These are phyloP conservation scores for Buxus sempervirens DNA, from an alignment of 164 flowering plant species.

Conservation along the genomic window DNA sequence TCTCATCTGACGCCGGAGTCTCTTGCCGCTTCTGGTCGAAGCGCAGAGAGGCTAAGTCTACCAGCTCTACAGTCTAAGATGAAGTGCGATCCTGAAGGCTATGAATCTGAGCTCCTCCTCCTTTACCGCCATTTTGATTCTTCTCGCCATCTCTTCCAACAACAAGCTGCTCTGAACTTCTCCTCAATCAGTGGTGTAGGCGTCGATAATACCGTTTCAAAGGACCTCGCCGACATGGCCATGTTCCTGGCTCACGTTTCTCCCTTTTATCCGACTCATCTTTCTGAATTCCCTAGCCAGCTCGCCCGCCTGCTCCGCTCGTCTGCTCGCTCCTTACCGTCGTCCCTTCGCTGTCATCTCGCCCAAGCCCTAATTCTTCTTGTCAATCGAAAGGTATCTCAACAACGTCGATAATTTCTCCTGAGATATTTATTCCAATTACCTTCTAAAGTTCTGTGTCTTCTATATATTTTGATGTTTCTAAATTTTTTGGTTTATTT, in stretches of 20 bases:
- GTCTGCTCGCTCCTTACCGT: slow-evolving; percentile 51
- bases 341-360: slow-evolving; percentile 50
- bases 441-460: background rate
- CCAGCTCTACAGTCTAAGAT: slow-evolving; percentile 74
- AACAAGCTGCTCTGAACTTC: slow-evolving; percentile 59
- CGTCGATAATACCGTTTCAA: slow-evolving; percentile 51
- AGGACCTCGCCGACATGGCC: slow-evolving; percentile 71
- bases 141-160: slow-evolving; percentile 60
- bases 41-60: slow-evolving; percentile 68
- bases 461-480: background rate
- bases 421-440: too few species aligned
- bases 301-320: slow-evolving; percentile 49
- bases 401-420: too few species aligned
- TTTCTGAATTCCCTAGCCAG: slow-evolving; percentile 52
- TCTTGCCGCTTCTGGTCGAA: slow-evolving; percentile 54
- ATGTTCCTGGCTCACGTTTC: slow-evolving; percentile 81
- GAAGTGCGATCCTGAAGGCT: slow-evolving; percentile 89
- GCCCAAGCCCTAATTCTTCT: slow-evolving; percentile 78
- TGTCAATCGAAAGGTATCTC: slow-evolving; percentile 63
- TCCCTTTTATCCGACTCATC: slow-evolving; percentile 62
- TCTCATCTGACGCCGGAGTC: slow-evolving; percentile 29
- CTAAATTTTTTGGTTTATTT: background rate
- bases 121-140: slow-evolving; percentile 66
- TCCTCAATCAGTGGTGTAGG: slow-evolving; percentile 42
- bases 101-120: slow-evolving; percentile 59